A percentile compares a stretch with the other conserved stretches of the same genome.
Evolutionary conservation across 768 basidiomycete species (phyloP).

Genomic region (Scleroderma citrinum): DNA sequence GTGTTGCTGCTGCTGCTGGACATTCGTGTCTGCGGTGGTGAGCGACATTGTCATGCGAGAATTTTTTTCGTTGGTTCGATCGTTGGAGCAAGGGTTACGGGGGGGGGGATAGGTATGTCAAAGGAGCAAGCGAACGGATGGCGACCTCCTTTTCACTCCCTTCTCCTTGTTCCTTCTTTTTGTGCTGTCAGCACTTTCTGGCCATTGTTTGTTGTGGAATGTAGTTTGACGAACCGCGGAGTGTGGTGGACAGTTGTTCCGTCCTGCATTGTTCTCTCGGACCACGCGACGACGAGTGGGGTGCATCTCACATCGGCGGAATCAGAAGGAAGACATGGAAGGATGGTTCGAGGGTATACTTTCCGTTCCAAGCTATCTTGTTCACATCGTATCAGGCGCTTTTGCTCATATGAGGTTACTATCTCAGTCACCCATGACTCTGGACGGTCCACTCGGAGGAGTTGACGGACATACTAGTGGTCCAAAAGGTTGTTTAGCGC

Average conservation of each 20-base stretch:
- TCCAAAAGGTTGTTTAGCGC: background rate
- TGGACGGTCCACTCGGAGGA: background rate
- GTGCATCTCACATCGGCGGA: slow-evolving; percentile 11
- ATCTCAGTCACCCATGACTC: background rate
- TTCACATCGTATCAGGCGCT: background rate
- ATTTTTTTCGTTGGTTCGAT: background rate
- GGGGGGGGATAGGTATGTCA: background rate
- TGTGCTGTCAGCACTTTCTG: slow-evolving; percentile 9
- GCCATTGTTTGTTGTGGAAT: slow-evolving; percentile 29
- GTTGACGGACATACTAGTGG: background rate
- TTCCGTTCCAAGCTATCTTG: slow-evolving; percentile 3
- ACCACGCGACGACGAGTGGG: slow-evolving; percentile 2
- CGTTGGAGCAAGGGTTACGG: background rate
- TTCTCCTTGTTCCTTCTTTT: slow-evolving; percentile 18
- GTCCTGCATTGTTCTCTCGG: slow-evolving; percentile 18
- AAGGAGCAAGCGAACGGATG: slow-evolving; percentile 1
- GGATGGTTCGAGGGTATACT: slow-evolving; percentile 13
- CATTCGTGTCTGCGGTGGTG: slow-evolving; percentile 5
- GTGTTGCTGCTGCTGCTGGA: background rate
- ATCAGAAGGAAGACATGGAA: slow-evolving; percentile 15
- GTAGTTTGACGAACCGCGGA: slow-evolving; percentile 10
- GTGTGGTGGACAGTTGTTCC: slow-evolving; percentile 13
- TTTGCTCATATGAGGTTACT: background rate
- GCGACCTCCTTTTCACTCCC: background rate
- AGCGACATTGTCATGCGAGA: slow-evolving; percentile 13